Percentiles rank a stretch among this genome's conserved stretches.
phyloP scores from a whole-genome alignment of 208 protist genomes.

The Acanthamoeba lugdunensis region DNA sequence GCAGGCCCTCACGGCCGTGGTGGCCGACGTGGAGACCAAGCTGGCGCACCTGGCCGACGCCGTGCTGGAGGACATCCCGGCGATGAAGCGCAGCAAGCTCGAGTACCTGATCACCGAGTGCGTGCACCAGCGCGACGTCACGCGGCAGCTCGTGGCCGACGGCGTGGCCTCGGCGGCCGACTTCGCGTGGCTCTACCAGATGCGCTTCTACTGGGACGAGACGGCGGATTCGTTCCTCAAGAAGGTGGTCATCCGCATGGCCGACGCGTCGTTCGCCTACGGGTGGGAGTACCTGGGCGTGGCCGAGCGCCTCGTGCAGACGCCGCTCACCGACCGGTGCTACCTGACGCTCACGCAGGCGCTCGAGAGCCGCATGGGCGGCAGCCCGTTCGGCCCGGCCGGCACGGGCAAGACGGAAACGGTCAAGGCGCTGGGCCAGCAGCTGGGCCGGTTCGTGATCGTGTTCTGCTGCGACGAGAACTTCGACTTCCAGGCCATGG shows the following conservation, averaged over 20 bases:
- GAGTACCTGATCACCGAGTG: slow-evolving; percentile 97
- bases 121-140: slow-evolving; percentile 97
- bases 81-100: slow-evolving; percentile 91
- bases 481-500: slow-evolving; percentile 98
- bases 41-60: slow-evolving; percentile 86
- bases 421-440: slow-evolving; percentile 97
- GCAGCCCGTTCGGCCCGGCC: slow-evolving; percentile 96
- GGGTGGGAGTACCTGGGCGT: slow-evolving; percentile 99
- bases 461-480: slow-evolving; percentile 99
- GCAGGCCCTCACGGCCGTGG: slow-evolving; percentile 27
- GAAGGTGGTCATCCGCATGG: slow-evolving; percentile 93
- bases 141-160: slow-evolving; percentile 80
- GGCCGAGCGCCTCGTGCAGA: slow-evolving; percentile 97
- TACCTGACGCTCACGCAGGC: slow-evolving; percentile 98
- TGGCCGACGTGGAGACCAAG: slow-evolving; percentile 74
- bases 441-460: slow-evolving; percentile 97
- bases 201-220: slow-evolving; percentile 93
- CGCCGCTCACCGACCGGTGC: slow-evolving; percentile 97
- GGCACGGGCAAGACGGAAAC: slow-evolving; percentile 99
- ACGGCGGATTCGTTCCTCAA: slow-evolving; percentile 76
- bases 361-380: slow-evolving; percentile 95
- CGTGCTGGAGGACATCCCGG: slow-evolving; percentile 90
- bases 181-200: slow-evolving; percentile 96
- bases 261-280: slow-evolving; percentile 95
- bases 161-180: slow-evolving; percentile 85